Percentiles rank a stretch among this genome's conserved stretches.
These are phyloP conservation scores for Hydrangea macrophylla DNA, from an alignment of 148 eudicot species.

Conservation along the genomic window DNA sequence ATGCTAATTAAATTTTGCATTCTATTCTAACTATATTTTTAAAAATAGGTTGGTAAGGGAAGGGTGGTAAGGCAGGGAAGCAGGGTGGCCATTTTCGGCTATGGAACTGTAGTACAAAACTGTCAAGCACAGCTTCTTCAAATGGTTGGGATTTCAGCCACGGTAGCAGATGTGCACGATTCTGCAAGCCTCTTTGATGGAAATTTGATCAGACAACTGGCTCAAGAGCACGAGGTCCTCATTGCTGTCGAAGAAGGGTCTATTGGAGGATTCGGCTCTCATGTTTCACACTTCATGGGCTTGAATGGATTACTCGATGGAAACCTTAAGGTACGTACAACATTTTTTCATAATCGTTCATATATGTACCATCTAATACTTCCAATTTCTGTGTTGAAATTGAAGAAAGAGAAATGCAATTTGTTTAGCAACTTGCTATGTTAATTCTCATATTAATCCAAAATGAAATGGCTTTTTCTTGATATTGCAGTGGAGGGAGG, in stretches of 20 bases:
- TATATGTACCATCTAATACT: too few relatives aligned
- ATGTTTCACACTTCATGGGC: slow-evolving; percentile 37
- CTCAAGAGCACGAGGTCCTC: slow-evolving; percentile 30
- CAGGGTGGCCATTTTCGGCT: slow-evolving; percentile 40
- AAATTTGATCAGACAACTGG: slow-evolving; percentile 28
- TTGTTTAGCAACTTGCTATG: too few relatives aligned
- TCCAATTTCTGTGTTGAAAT: too few relatives aligned
- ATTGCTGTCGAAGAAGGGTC: slow-evolving; percentile 48
- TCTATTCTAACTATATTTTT: not conserved
- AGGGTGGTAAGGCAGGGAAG: slow-evolving; percentile 32
- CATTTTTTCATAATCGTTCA: too few relatives aligned
- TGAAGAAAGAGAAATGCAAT: too few relatives aligned
- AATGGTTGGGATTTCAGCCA: slow-evolving; percentile 15
- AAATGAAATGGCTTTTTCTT: too few relatives aligned
- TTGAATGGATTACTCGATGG: slow-evolving; percentile 40
- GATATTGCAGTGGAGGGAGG: slow-evolving; percentile 34
- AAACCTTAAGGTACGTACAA: slow-evolving; percentile 43
- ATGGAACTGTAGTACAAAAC: slow-evolving; percentile 37
- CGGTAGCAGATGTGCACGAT: slow-evolving; percentile 42
- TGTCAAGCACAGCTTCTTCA: slow-evolving; percentile 28
- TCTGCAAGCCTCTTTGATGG: slow-evolving; percentile 47
- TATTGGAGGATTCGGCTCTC: slow-evolving; percentile 43
- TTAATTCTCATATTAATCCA: too few relatives aligned
- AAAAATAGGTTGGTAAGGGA: slow-evolving; percentile 34
- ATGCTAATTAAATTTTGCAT: not conserved